Evolutionary conservation across 2,329 filamentous ascomycete genomes (phyloP).

Genomic region (Apiospora arundinis): DNA sequence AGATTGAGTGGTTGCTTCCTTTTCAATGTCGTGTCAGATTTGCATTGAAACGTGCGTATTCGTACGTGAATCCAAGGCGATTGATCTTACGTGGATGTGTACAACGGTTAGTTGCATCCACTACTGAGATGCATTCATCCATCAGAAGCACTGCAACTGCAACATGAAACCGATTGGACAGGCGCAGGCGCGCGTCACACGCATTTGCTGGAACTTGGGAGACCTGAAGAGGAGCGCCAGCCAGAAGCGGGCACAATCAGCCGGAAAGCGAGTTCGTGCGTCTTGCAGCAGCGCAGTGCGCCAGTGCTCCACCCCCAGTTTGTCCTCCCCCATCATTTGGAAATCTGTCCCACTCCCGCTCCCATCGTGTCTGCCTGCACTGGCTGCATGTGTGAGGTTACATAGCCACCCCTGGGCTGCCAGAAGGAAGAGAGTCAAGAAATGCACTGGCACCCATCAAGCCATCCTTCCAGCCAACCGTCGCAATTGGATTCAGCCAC

Average conservation of each 20-base stretch:
- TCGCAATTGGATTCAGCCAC: conserved; percentile 11
- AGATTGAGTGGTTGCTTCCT: not conserved
- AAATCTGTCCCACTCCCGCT: not conserved
- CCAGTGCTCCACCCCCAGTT: not conserved
- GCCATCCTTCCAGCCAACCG: no score
- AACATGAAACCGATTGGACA: conserved; percentile 12
- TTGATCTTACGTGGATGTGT: not conserved
- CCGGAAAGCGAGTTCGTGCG: conserved; percentile 13
- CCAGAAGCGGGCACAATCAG: not conserved
- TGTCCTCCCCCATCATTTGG: not conserved
- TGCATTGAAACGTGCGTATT: not conserved
- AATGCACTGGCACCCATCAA: not conserved
- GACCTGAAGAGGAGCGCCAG: not conserved
- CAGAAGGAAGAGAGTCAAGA: not conserved
- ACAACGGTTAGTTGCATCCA: not conserved
- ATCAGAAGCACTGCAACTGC: not conserved
- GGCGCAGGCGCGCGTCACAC: conserved; percentile 3
- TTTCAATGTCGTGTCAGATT: not conserved
- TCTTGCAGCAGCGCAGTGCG: not conserved
- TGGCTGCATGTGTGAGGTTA: not conserved
- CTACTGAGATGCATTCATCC: not conserved
- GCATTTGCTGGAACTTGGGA: not conserved
- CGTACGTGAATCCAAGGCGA: not conserved
- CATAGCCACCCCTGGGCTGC: not conserved
- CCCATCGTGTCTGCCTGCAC: not conserved